Percentiles rank a stretch among this genome's conserved stretches.
These are phyloP conservation scores for Pseudogymnoascus sp. DNA, from an alignment of 2,329 filamentous ascomycete genomes.

Conservation along the genomic window DNA sequence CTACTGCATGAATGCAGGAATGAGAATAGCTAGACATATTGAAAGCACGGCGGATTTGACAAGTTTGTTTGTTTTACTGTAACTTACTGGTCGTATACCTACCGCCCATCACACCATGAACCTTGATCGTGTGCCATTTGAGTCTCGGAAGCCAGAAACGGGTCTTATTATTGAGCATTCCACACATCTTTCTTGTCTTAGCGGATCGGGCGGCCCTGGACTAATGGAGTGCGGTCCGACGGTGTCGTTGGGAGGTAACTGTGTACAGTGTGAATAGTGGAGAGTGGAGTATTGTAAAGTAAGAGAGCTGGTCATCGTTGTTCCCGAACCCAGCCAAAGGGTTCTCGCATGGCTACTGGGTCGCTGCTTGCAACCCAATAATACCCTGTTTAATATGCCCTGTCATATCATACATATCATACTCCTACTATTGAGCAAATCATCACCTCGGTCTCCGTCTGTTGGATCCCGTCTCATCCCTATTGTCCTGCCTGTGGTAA, in stretches of 20 bases:
- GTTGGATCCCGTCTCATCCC: conserved; percentile 1
- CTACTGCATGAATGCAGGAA: conserved; percentile 4
- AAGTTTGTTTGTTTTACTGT: conserved; percentile 4
- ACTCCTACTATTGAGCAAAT: not conserved
- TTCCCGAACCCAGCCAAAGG: conserved; percentile 6
- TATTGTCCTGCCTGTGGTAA: not conserved
- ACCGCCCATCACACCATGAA: not conserved
- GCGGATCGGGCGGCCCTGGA: not conserved
- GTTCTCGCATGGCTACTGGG: conserved; percentile 2
- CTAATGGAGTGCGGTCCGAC: not conserved
- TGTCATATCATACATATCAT: conserved; percentile 4
- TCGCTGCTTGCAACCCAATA: not conserved
- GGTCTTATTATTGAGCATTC: not conserved
- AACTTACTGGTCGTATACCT: conserved; percentile 1
- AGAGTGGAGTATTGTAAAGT: not conserved
- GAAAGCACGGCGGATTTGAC: not conserved
- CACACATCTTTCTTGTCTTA: not conserved
- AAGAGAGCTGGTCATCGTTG: conserved; percentile 1
- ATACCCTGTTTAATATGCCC: not conserved
- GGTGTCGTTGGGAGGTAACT: not conserved
- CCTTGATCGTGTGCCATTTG: not conserved
- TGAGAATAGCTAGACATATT: not conserved
- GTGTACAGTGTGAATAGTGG: not conserved
- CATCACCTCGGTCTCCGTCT: not conserved
- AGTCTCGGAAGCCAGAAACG: conserved; percentile 2